Base-by-base conservation (phyloP, 305 asterid genomes). In the Ilex paraguariensis region DNA sequence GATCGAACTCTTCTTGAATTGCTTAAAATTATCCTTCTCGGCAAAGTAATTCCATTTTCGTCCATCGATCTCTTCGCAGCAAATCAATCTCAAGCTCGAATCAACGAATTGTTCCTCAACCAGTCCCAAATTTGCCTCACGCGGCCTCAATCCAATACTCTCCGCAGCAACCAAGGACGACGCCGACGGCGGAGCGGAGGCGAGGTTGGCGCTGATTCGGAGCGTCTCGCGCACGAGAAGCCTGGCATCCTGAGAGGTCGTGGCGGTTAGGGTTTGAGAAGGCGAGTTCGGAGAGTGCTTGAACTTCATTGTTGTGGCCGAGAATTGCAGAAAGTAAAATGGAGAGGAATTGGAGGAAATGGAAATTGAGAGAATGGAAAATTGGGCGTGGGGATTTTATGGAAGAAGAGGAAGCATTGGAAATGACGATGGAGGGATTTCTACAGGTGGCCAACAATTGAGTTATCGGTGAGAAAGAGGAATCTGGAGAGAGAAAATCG, bases 181-280 rank as follows among this genome's bases (percentile, higher is more conserved):
- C 40, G 81, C 54, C 31, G 76, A 75, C 66, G 84, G 81, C 51
- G 95, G 71, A 45, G 95, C 84, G 69, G 97, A 89, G 59, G 96
- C 98, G 12, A 90, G 93, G 73, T 92, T 82, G 45, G 98, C 98
- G 80, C 97, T 93, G 69, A 93, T 92, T 39, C 98, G 94, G 7
- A 92, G 88, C 66, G 98, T 87, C 81, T 92, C 97, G 7, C 96
- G 96, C 3, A 87, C 95, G 30, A 92, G 90, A 50, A 87, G 77
- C 65, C 75, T 69, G 64, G 97, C 76, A 15, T 92, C 98, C 21
- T 63, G 65, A 10, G 80, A 68, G 54, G 81, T 13, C 49, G 91
- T 55, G 14, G 87, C 66, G 30, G 90, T 69, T 62, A 91, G 80
- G 71, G 87, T 77, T 60, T 86, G 87, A 13, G 98, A 79, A 31